phyloP scores from a whole-genome alignment of 2,329 filamentous ascomycete genomes.

The Aspergillus sp. region DNA sequence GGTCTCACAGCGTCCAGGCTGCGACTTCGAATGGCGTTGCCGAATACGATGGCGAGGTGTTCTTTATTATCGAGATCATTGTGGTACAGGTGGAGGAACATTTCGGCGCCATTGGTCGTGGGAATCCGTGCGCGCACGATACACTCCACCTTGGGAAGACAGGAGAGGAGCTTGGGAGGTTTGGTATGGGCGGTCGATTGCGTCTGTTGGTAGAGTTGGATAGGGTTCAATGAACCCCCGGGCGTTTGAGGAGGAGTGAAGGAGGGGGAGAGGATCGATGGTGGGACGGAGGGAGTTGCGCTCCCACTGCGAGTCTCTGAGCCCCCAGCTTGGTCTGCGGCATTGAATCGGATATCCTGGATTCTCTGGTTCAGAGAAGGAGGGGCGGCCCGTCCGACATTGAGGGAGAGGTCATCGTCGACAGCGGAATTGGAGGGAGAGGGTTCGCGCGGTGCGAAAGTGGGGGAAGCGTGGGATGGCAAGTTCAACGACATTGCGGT shows the following conservation, averaged over 20 bases:
- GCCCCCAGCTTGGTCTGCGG: constrained; percentile 17
- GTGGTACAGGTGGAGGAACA: constrained; percentile 93
- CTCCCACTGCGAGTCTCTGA: constrained; percentile 26
- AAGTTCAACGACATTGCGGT: constrained; percentile 41
- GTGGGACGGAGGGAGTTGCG: constrained; percentile 49
- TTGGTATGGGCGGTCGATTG: constrained; percentile 44
- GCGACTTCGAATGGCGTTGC: constrained; percentile 73
- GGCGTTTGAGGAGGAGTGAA: constrained; percentile 49
- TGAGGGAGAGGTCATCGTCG: constrained; percentile 24
- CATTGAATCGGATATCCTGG: constrained; percentile 18
- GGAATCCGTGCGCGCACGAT: constrained; percentile 93
- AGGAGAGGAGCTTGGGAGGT: constrained; percentile 69
- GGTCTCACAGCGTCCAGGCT: constrained; percentile 51
- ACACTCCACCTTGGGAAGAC: constrained; percentile 83
- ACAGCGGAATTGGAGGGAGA: constrained; percentile 17
- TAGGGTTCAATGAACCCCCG: constrained; percentile 37
- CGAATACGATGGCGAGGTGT: constrained; percentile 95
- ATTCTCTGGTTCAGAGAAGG: constrained; percentile 8
- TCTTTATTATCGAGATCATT: constrained; percentile 95
- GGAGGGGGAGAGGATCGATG: constrained; percentile 54
- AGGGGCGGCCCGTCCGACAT: constrained; percentile 6
- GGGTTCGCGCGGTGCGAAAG: constrained; percentile 42
- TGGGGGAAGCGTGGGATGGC: constrained; percentile 55
- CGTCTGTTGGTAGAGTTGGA: constrained; percentile 26
- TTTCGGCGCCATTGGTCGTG: constrained; percentile 85